Percentiles rank a stretch among this genome's conserved stretches.
These are phyloP conservation scores for Metarhizium album DNA, from an alignment of 2,329 filamentous ascomycete genomes.

Conservation along the genomic window DNA sequence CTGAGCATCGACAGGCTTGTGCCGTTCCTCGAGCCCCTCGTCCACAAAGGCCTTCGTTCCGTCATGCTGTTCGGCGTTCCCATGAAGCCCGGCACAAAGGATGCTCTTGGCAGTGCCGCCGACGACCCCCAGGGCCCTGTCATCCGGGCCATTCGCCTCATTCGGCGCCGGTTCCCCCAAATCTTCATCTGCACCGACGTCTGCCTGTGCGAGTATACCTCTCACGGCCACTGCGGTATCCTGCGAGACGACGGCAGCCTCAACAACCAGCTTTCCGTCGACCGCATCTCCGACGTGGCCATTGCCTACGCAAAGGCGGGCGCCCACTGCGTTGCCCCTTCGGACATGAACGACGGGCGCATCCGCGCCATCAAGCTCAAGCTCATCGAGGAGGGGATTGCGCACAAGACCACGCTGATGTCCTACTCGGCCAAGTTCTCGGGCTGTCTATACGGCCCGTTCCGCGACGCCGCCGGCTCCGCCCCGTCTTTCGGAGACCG, in stretches of 20 bases:
- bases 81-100: constrained; percentile 68
- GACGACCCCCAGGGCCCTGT: constrained; percentile 91
- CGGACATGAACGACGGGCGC: constrained; percentile 97
- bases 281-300: constrained; percentile 95
- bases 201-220: constrained; percentile 97
- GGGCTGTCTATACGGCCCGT: constrained; percentile 91
- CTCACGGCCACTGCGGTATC: constrained; percentile 95
- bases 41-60: constrained; percentile 80
- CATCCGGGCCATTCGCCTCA: constrained; percentile 72
- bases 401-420: constrained; percentile 88
- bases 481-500: constrained; percentile 87
- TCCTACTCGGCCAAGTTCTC: constrained; percentile 98
- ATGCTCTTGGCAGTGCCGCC: constrained; percentile 81
- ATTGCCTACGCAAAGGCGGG: constrained; percentile 91
- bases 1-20: constrained; percentile 79
- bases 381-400: constrained; percentile 87
- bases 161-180: constrained; percentile 76
- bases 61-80: constrained; percentile 97
- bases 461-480: constrained; percentile 91
- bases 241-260: constrained; percentile 83
- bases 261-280: constrained; percentile 88
- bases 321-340: constrained; percentile 92
- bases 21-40: constrained; percentile 73
- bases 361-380: constrained; percentile 97
- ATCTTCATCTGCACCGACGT: constrained; percentile 90